Evolutionary conservation across 2,329 filamentous ascomycete species (phyloP), one percentile per base, ranked within the genome.

Genomic region (Colletotrichum abscissum): DNA sequence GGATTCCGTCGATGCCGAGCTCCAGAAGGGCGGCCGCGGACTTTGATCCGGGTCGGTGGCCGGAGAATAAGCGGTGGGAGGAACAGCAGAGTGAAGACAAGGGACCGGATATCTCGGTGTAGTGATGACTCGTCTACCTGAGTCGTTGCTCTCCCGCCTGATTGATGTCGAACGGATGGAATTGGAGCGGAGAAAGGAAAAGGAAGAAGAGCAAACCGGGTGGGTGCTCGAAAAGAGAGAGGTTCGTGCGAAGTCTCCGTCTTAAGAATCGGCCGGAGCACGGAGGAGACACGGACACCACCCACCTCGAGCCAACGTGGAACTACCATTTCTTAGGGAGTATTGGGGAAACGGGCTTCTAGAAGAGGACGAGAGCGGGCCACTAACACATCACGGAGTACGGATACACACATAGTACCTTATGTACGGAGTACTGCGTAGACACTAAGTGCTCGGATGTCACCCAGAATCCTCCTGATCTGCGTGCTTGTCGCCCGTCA

Each of bases 241-340:
- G 33, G 68, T 46, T 71, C 46, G 56, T 67, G 68, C 63, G 56
- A 60, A 55, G 24, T 26, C 63, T 67, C 33, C 63, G 42, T 60
- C 68, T 71, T 67, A 70, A 66, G 54, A 67, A 60, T 33, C 46
- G 24, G 22, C 62, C 19, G 35, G 54, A 38, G 67, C 62, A 49
- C 60, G 26, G 60, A 28, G 35, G 26, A 49, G 42, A 49, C 46
- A 46, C 24, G 22, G 58, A 54, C 56, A 30, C 30, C 22, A 24
- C 38, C 60, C 38, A 26, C 26, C n/a, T 22, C 26, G 38, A 54
- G 52, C 52, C 38, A 42, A 42, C 38, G 38, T 42, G 38, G 46
- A 14, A 54, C 49, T 42, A 35, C 30, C 8, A 4, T 33, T 11
- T 12, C 33, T 12, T 35, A 11, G 16, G 46, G 12, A 63, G 38